Percentiles rank a stretch among this genome's conserved stretches.
Evolutionary conservation across 176 grass and related monocot species (phyloP).

Genomic region (Carex parvula): DNA sequence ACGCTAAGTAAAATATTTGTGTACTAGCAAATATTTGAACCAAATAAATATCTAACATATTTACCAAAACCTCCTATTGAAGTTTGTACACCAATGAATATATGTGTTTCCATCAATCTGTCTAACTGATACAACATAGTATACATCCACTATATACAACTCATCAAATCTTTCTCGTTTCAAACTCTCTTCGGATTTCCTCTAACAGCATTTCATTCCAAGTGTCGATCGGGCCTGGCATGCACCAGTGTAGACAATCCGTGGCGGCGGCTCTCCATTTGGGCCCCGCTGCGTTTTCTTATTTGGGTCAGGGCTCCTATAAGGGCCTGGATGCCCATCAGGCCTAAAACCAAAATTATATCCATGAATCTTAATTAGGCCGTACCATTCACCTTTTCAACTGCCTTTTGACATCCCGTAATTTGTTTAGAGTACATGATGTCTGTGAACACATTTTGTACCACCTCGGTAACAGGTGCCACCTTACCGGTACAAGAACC

Average conservation of each 20-base stretch:
- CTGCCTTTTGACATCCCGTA: constrained; percentile 50
- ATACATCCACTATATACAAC: background rate
- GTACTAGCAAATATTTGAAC: background rate
- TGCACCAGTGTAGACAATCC: constrained; percentile 96
- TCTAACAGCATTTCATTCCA: constrained; percentile 94
- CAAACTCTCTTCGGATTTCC: constrained; percentile 60
- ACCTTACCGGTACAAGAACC: constrained; percentile 86
- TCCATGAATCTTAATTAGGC: constrained; percentile 82
- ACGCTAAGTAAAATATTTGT: background rate
- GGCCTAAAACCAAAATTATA: constrained; percentile 40
- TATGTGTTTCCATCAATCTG: background rate
- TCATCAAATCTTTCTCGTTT: constrained; percentile 40
- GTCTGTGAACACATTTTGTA: constrained; percentile 70
- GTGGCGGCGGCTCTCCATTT: no score
- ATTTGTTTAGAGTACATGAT: constrained; percentile 71
- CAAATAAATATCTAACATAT: background rate
- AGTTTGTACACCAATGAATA: background rate
- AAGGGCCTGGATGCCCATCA: no score
- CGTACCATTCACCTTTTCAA: constrained; percentile 42
- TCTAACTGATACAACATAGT: background rate
- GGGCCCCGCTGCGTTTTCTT: no score
- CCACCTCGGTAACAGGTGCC: constrained; percentile 43
- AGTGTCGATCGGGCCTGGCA: constrained; percentile 84
- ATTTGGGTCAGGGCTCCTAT: no score
- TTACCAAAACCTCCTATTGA: background rate